A percentile compares a stretch with the other conserved stretches of the same genome.
Conservation (phyloP, 164 flowering plant species). For the Chimonanthus praecox region DNA sequence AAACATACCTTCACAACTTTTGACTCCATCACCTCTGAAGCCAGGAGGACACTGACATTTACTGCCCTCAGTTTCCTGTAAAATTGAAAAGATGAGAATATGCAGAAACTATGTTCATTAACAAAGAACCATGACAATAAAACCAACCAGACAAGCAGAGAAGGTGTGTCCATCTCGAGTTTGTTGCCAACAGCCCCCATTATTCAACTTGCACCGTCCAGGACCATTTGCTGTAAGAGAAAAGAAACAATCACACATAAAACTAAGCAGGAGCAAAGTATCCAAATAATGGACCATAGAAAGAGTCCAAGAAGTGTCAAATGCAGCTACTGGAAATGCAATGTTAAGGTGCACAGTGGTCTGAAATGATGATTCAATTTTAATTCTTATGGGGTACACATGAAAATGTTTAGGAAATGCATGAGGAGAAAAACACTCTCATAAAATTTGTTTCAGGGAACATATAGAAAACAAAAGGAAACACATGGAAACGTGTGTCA, state of each 20-base stretch:
- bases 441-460: too few species aligned
- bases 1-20: constrained; percentile 72
- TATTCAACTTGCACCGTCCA: constrained; percentile 80
- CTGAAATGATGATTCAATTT: too few species aligned
- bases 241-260: background rate
- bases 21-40: constrained; percentile 82
- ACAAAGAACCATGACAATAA: constrained; percentile 2
- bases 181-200: constrained; percentile 97
- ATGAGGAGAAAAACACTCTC: too few species aligned
- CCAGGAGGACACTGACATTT: constrained; percentile 83
- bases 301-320: background rate
- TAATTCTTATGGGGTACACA: too few species aligned
- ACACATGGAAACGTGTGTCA: too few species aligned
- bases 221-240: constrained; percentile 80
- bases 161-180: constrained; percentile 51
- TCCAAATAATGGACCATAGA: background rate
- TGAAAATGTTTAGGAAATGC: too few species aligned
- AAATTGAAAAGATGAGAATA: constrained; percentile 8
- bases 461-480: too few species aligned
- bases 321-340: too few species aligned
- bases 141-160: constrained; percentile 83
- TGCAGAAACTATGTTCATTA: background rate
- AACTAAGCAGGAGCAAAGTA: background rate
- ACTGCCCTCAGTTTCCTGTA: constrained; percentile 47
- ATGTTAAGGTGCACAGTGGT: too few species aligned